Evolutionary conservation across 2,329 filamentous ascomycete species (phyloP).

Genomic region (Sclerotinia minor): DNA sequence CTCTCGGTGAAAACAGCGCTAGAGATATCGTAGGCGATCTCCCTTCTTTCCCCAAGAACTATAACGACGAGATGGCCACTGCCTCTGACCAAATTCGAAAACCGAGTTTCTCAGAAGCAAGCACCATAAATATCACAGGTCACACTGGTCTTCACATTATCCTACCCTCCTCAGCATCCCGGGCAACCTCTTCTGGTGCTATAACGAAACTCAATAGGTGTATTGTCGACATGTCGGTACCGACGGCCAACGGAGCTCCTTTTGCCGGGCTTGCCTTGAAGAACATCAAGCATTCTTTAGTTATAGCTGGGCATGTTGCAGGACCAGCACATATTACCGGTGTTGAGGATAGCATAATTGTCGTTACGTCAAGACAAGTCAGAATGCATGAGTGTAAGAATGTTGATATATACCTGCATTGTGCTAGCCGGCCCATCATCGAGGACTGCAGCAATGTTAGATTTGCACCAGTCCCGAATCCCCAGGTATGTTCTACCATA

Average conservation of each 20-base stretch:
- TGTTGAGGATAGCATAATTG: constrained; percentile 69
- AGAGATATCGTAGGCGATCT: constrained; percentile 45
- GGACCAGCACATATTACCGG: constrained; percentile 83
- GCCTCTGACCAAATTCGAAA: constrained; percentile 49
- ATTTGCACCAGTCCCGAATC: constrained; percentile 73
- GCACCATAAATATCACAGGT: constrained; percentile 63
- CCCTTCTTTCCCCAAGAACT: constrained; percentile 49
- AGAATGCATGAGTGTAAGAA: constrained; percentile 85
- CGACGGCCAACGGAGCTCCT: constrained; percentile 58
- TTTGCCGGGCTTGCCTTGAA: constrained; percentile 73
- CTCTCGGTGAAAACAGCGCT: constrained; percentile 35
- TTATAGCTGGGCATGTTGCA: constrained; percentile 75
- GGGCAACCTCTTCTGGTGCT: constrained; percentile 71
- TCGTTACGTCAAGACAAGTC: constrained; percentile 82
- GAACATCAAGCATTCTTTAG: constrained; percentile 66
- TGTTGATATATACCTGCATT: constrained; percentile 81
- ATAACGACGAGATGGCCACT: constrained; percentile 57
- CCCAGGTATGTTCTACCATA: constrained; percentile 58
- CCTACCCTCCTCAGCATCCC: constrained; percentile 68
- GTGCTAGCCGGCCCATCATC: constrained; percentile 84
- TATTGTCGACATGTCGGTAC: constrained; percentile 77
- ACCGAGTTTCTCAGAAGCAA: constrained; percentile 63
- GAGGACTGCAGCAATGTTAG: constrained; percentile 79
- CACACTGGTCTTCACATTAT: constrained; percentile 73
- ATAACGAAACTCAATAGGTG: constrained; percentile 69